phyloP scores from a whole-genome alignment of 164 flowering plant species.

The Piper betle region DNA sequence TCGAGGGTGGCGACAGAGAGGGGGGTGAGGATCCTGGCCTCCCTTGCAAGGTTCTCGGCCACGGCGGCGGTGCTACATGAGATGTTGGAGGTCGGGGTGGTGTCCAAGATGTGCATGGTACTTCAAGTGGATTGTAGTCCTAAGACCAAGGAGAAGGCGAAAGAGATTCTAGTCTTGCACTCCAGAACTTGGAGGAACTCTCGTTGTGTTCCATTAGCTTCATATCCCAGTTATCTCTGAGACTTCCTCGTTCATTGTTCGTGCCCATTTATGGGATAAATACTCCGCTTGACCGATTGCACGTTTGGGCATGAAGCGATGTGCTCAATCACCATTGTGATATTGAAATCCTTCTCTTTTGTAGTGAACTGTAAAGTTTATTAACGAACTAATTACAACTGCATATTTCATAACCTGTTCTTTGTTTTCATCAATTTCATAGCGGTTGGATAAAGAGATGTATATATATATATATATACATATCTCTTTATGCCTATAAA shows the following conservation, averaged over 20 bases:
- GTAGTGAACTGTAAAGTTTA: too few relatives aligned
- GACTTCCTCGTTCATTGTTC: background rate
- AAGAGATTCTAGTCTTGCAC: slow-evolving; percentile 53
- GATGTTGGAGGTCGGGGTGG: slow-evolving; percentile 77
- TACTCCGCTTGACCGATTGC: too few relatives aligned
- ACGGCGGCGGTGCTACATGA: slow-evolving; percentile 48
- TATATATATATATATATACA: too few relatives aligned
- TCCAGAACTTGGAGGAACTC: slow-evolving; percentile 64
- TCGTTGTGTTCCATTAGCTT: slow-evolving; percentile 46
- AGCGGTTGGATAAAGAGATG: too few relatives aligned
- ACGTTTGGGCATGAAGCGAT: too few relatives aligned
- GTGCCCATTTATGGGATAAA: too few relatives aligned
- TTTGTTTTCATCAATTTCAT: too few relatives aligned
- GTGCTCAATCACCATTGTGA: too few relatives aligned
- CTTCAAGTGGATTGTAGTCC: slow-evolving; percentile 38
- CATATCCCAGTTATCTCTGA: slow-evolving; percentile 30
- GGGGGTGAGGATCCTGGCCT: slow-evolving; percentile 46
- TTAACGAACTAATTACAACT: too few relatives aligned
- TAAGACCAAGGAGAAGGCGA: slow-evolving; percentile 56
- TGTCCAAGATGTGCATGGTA: slow-evolving; percentile 65
- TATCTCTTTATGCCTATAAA: too few relatives aligned
- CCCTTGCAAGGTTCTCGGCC: slow-evolving; percentile 39
- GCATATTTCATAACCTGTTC: too few relatives aligned
- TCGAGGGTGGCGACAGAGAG: slow-evolving; percentile 51
- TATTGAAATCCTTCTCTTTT: too few relatives aligned